Evolutionary conservation across 176 grass and related monocot species (phyloP).

Genomic region (Oryza brachyantha): DNA sequence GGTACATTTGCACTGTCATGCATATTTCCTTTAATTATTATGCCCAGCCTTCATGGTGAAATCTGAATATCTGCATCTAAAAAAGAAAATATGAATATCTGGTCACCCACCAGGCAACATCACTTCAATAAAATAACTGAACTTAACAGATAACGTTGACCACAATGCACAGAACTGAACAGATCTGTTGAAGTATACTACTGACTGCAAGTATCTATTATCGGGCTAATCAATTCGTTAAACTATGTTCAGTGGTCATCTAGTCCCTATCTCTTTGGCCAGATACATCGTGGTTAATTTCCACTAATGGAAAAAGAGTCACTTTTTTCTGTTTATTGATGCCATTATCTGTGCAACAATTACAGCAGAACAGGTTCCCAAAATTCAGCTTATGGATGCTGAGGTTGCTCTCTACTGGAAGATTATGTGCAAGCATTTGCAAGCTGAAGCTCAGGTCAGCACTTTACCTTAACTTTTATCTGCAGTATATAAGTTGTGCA

Average conservation of each 20-base stretch:
- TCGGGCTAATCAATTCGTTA: neutral
- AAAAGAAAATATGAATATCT: neutral
- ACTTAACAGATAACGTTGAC: conserved; percentile 5
- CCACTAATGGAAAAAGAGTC: neutral
- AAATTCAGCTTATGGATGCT: conserved; percentile 71
- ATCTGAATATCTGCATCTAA: neutral
- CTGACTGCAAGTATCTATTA: neutral
- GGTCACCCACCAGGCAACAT: neutral
- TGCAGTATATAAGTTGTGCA: neutral
- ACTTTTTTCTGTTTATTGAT: conserved; percentile 16
- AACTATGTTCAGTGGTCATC: neutral
- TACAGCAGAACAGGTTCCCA: conserved; percentile 50
- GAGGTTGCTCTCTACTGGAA: conserved; percentile 95
- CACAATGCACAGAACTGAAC: neutral
- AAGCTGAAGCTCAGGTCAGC: conserved; percentile 90
- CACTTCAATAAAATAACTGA: conserved; percentile 5
- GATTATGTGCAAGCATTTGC: conserved; percentile 76
- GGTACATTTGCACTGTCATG: neutral
- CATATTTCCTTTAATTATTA: conserved; percentile 7
- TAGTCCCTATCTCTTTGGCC: neutral
- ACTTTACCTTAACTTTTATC: conserved; percentile 7
- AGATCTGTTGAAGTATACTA: neutral
- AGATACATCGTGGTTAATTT: neutral
- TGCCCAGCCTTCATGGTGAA: neutral
- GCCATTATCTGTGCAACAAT: conserved; percentile 3